Base-by-base conservation (phyloP, 202 grass and related monocot species). In the Saccharum hybrid region DNA sequence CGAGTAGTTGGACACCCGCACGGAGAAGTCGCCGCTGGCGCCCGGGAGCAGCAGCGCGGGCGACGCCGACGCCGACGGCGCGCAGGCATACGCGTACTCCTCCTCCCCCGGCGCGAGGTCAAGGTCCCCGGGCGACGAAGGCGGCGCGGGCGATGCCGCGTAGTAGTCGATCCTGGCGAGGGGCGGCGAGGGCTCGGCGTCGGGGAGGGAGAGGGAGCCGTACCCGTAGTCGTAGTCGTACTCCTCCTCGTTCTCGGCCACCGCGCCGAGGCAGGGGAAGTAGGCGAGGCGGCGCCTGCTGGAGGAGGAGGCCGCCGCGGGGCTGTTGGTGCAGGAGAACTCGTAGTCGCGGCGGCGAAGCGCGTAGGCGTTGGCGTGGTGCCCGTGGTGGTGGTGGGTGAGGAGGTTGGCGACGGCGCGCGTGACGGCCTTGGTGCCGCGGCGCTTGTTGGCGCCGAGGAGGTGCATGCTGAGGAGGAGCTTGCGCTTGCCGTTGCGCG, bases 321-420 rank as follows among this genome's bases (percentile, higher is more conserved):
- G 84, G 82, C 79, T 90, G 91, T 94, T 93, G 91, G 79, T 82
- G 91, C 91, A 99, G 8, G 96, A 98, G 86, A 98, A 98, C 78
- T 98, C 93, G 65, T 96, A 96, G 56, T 92, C 93, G 42, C 86
- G 85, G 15, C 68, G 63, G 48, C 78, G 83, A 0, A 91, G 82
- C 11, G 52, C 81, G 72, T 68, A 49, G 4, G 26, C 2, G 11
- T 5, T 0, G 9, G 37, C 52, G 75, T 66, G 71, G 10, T 46
- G 43, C 11, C 11, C 34, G 34, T 36, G 34, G 34, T 3, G 0
- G 77, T 88, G 67, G 68, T 72, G 88, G 8, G 89, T 80, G 36
- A 94, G 75, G 54, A 94, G 87, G 59, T 16, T 82, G 23, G 84
- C 77, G 66, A 95, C 82, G 72, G 90, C 82, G 75, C 86, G 85